Conservation (phyloP, 495 filamentous ascomycete genomes). For the Hypoxylon trugodes region DNA sequence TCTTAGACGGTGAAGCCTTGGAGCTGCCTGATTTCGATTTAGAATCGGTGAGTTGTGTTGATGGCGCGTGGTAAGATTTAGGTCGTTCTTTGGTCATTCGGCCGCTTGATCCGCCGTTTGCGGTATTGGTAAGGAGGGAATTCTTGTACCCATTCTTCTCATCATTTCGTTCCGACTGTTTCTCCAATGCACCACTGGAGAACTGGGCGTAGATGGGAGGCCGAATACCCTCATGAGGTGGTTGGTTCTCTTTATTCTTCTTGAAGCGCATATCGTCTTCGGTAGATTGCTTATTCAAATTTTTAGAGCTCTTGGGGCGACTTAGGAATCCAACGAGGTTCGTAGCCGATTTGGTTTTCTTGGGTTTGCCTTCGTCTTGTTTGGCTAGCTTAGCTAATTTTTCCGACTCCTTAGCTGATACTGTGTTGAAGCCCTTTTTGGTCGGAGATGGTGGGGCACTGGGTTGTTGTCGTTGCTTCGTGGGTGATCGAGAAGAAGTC, state of each 20-base stretch:
- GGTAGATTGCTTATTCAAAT: slow-evolving; percentile 50
- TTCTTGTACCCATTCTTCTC: slow-evolving; percentile 11
- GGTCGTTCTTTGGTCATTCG: slow-evolving; percentile 36
- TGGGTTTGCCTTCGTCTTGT: slow-evolving; percentile 62
- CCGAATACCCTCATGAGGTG: slow-evolving; percentile 56
- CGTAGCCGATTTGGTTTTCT: slow-evolving; percentile 86
- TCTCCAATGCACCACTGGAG: slow-evolving; percentile 48
- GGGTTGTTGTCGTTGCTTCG: slow-evolving; percentile 42
- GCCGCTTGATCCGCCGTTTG: slow-evolving; percentile 16
- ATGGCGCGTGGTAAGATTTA: slow-evolving; percentile 41
- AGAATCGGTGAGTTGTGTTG: slow-evolving; percentile 49
- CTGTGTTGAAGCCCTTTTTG: slow-evolving; percentile 72
- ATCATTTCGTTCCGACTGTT: slow-evolving; percentile 26
- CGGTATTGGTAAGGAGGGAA: slow-evolving; percentile 2
- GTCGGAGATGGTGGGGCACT: slow-evolving; percentile 55
- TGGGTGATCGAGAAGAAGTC: slow-evolving; percentile 47
- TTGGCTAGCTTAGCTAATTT: slow-evolving; percentile 59
- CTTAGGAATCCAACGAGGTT: slow-evolving; percentile 73
- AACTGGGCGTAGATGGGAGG: slow-evolving; percentile 86
- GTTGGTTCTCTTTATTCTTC: slow-evolving; percentile 83
- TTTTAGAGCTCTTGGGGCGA: slow-evolving; percentile 68
- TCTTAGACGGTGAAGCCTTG: slow-evolving; percentile 47
- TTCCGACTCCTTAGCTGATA: slow-evolving; percentile 64
- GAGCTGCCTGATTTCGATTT: slow-evolving; percentile 41
- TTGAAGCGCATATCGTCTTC: slow-evolving; percentile 49